Evolutionary conservation across 2,329 filamentous ascomycete genomes (phyloP).

Genomic region (Ophiostoma tasmaniense): DNA sequence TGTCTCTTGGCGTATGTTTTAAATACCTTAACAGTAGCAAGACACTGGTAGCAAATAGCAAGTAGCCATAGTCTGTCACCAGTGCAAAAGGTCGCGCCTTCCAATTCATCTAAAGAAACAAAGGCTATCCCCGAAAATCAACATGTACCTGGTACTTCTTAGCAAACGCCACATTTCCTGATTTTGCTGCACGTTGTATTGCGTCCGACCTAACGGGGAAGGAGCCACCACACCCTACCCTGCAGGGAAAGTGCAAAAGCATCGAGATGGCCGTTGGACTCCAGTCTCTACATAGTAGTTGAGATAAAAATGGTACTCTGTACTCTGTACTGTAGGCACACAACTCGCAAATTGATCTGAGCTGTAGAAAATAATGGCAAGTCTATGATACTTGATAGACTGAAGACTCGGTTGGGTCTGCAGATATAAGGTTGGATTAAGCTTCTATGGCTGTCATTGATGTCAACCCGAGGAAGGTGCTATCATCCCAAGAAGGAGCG

Average conservation of each 20-base stretch:
- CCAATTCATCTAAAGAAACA: neutral
- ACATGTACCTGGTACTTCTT: slow-evolving; percentile 7
- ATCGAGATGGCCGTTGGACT: neutral
- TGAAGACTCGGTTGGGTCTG: too few relatives aligned
- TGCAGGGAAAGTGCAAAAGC: neutral
- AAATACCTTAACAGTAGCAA: too few relatives aligned
- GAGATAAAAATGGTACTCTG: neutral
- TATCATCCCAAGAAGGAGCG: neutral
- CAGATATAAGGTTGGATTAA: neutral
- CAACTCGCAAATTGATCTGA: neutral
- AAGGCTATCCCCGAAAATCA: neutral
- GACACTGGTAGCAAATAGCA: too few relatives aligned
- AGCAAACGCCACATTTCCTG: slow-evolving; percentile 13
- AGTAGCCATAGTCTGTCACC: too few relatives aligned
- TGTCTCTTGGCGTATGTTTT: too few relatives aligned
- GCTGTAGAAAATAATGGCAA: too few relatives aligned
- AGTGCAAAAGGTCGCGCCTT: too few relatives aligned
- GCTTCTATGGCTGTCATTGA: neutral
- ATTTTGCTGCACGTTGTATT: slow-evolving; percentile 6
- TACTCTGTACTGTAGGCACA: too few relatives aligned
- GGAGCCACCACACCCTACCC: neutral
- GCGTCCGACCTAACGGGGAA: neutral
- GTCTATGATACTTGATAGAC: too few relatives aligned
- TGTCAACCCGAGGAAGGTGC: neutral
- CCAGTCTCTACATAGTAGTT: neutral